phyloP scores from a whole-genome alignment of 2,329 filamentous ascomycete genomes.

The Cytospora chrysosperma region DNA sequence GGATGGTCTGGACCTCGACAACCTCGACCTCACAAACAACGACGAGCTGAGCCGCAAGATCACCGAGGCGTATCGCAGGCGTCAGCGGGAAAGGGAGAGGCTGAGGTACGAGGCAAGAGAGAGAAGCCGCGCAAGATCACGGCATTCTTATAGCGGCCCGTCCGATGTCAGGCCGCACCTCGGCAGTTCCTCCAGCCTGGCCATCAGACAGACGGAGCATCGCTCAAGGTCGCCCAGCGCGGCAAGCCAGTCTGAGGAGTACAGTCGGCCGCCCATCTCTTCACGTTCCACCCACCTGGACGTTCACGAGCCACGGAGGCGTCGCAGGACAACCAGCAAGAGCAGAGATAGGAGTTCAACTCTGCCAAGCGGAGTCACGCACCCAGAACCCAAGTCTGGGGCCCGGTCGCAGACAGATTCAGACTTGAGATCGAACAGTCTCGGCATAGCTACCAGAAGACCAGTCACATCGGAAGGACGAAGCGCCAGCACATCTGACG shows the following conservation, averaged over 20 bases:
- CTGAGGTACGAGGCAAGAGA: slow-evolving; percentile 48
- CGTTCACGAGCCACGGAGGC: slow-evolving; percentile 44
- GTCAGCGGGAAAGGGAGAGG: slow-evolving; percentile 66
- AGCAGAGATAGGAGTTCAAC: slow-evolving; percentile 51
- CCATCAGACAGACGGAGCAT: slow-evolving; percentile 40
- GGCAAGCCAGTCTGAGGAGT: slow-evolving; percentile 45
- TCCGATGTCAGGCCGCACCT: slow-evolving; percentile 31
- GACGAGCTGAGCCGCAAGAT: slow-evolving; percentile 90
- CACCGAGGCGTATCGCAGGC: slow-evolving; percentile 79
- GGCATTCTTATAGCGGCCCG: slow-evolving; percentile 34
- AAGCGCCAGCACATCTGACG: slow-evolving; percentile 33
- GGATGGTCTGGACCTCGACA: slow-evolving; percentile 85
- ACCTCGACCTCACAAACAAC: slow-evolving; percentile 78
- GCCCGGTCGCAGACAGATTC: slow-evolving; percentile 68
- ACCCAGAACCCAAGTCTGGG: slow-evolving; percentile 48
- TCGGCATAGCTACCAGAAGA: slow-evolving; percentile 38
- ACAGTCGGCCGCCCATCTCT: slow-evolving; percentile 51
- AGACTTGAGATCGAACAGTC: slow-evolving; percentile 41
- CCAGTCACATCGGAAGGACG: slow-evolving; percentile 43
- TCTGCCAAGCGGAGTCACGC: slow-evolving; percentile 43
- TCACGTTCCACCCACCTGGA: slow-evolving; percentile 48
- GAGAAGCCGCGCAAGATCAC: slow-evolving; percentile 44
- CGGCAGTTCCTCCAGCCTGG: slow-evolving; percentile 29
- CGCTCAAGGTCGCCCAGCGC: slow-evolving; percentile 47
- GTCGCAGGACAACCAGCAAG: slow-evolving; percentile 54